Evolutionary conservation across 1,284 basidiomycete species (phyloP).

Genomic region (Cutaneotrichosporon curvatum): DNA sequence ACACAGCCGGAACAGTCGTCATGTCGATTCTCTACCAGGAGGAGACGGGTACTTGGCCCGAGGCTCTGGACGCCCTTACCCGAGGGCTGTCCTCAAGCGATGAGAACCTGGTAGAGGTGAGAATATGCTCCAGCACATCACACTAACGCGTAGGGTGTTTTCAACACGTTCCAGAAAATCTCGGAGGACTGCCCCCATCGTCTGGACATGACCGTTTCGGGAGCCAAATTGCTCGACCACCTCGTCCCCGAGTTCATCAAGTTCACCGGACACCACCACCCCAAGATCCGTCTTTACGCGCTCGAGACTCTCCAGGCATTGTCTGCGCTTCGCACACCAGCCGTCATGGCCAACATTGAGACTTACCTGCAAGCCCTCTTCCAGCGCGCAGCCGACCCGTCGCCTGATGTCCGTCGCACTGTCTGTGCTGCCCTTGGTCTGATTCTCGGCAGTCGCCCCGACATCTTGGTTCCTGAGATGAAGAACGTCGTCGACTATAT

Average conservation of each 20-base stretch:
- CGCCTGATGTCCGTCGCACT: conserved; percentile 83
- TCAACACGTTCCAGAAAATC: conserved; percentile 89
- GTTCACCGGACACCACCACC: conserved; percentile 63
- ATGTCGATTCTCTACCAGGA: conserved; percentile 76
- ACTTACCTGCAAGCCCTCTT: conserved; percentile 87
- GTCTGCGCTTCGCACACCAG: conserved; percentile 71
- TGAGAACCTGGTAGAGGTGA: conserved; percentile 72
- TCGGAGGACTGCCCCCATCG: conserved; percentile 96
- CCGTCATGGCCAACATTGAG: conserved; percentile 86
- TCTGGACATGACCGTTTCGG: conserved; percentile 80
- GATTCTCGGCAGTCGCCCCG: conserved; percentile 83
- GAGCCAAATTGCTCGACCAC: conserved; percentile 77
- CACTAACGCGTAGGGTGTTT: conserved; percentile 62
- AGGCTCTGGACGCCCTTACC: conserved; percentile 77
- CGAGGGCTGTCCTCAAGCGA: conserved; percentile 66
- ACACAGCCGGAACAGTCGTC: conserved; percentile 84
- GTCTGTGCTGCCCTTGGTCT: conserved; percentile 95
- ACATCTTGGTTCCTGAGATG: conserved; percentile 96
- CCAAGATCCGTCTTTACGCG: conserved; percentile 83
- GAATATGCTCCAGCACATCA: conserved; percentile 32
- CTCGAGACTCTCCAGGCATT: conserved; percentile 92
- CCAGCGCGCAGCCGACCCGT: conserved; percentile 87
- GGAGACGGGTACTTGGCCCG: conserved; percentile 85
- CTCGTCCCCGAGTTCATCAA: conserved; percentile 92
- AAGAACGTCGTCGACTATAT: conserved; percentile 95